A percentile compares a stretch with the other conserved stretches of the same genome.
Evolutionary conservation across 2,329 filamentous ascomycete genomes (phyloP).

Genomic region (Fusarium vanettenii): DNA sequence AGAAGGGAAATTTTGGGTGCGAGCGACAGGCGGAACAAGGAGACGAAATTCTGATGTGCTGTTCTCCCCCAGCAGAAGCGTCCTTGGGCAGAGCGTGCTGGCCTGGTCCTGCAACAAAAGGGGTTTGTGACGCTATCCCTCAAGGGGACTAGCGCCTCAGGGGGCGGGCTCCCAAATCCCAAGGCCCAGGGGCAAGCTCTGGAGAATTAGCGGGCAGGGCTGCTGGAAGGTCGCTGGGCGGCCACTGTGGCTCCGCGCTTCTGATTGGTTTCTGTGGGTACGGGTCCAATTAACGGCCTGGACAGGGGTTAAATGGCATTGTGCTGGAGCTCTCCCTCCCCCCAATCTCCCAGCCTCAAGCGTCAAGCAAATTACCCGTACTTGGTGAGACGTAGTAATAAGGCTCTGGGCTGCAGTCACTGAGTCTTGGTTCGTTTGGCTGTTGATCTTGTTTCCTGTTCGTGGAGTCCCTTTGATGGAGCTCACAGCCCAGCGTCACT

Average conservation of each 20-base stretch:
- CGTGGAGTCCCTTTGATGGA: not conserved
- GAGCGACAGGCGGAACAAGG: slow-evolving; percentile 44
- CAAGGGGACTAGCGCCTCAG: slow-evolving; percentile 38
- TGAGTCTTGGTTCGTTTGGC: not conserved
- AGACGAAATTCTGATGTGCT: slow-evolving; percentile 51
- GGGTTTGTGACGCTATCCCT: slow-evolving; percentile 46
- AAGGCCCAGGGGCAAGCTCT: slow-evolving; percentile 40
- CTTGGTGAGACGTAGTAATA: slow-evolving; percentile 6
- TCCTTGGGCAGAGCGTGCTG: slow-evolving; percentile 39
- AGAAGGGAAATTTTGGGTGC: slow-evolving; percentile 47
- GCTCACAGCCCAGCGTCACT: not conserved
- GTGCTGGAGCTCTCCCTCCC: slow-evolving; percentile 19
- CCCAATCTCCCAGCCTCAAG: slow-evolving; percentile 2
- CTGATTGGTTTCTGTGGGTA: slow-evolving; percentile 36
- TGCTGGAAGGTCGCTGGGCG: slow-evolving; percentile 29
- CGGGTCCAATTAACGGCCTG: slow-evolving; percentile 39
- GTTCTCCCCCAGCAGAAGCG: slow-evolving; percentile 44
- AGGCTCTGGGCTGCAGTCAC: not conserved
- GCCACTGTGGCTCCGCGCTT: not conserved
- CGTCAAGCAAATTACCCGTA: slow-evolving; percentile 34
- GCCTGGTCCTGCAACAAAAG: slow-evolving; percentile 46
- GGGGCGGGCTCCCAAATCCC: slow-evolving; percentile 31
- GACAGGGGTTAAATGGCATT: slow-evolving; percentile 32
- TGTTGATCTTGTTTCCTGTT: not conserved
- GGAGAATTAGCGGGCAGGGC: slow-evolving; percentile 46